Percentiles rank a stretch among this genome's conserved stretches.
These are phyloP conservation scores for Nepenthes alata DNA, from an alignment of 179 eudicot species.

Conservation along the genomic window DNA sequence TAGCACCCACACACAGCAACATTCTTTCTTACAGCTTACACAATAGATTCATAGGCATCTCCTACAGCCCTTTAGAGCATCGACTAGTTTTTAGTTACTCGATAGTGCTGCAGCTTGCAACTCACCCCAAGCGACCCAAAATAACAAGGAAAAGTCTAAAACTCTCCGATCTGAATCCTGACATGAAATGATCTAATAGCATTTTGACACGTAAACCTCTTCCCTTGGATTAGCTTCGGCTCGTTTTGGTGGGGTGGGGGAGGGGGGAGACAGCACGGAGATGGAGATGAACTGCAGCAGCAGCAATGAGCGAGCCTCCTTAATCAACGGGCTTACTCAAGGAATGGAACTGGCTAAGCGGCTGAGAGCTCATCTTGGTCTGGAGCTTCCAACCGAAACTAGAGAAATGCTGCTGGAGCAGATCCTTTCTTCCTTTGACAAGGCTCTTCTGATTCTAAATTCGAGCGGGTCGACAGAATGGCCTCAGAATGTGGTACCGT, in stretches of 20 bases:
- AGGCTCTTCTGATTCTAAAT: conserved; percentile 46
- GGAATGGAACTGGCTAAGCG: conserved; percentile 58
- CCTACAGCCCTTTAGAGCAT: background rate
- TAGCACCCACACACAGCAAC: too few species aligned
- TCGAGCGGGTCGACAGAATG: conserved; percentile 32
- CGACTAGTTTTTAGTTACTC: background rate
- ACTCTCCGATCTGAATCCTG: too few species aligned
- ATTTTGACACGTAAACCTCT: background rate
- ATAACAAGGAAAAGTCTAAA: too few species aligned
- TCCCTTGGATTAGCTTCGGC: background rate
- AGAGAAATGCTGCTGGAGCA: conserved; percentile 33
- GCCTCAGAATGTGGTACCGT: conserved; percentile 23
- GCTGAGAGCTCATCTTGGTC: conserved; percentile 30
- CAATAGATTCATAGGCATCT: background rate
- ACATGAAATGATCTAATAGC: background rate
- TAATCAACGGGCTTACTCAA: conserved; percentile 42
- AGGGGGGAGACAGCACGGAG: background rate
- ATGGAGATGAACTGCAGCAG: conserved; percentile 25
- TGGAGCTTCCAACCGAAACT: conserved; percentile 20
- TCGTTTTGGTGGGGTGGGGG: background rate
- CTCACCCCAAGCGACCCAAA: background rate
- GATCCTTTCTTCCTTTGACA: conserved; percentile 51
- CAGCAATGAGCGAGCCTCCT: conserved; percentile 18
- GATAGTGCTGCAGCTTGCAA: background rate
- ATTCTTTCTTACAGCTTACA: too few species aligned